Base-by-base conservation (phyloP, 108 stramenopile species). In the Bacterosira constricta region DNA sequence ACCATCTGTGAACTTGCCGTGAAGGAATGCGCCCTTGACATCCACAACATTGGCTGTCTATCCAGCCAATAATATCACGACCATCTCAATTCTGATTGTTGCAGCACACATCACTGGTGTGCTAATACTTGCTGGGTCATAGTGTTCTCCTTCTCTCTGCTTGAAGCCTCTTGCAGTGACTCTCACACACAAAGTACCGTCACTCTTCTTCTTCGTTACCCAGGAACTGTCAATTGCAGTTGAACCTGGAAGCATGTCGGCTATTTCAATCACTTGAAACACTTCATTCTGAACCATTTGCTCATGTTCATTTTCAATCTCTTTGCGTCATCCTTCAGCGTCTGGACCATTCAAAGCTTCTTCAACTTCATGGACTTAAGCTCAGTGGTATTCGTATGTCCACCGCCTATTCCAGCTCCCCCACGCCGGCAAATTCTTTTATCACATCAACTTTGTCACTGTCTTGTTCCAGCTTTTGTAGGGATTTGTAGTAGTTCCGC, bases 161-260 rank as follows among this genome's bases (percentile, higher is more conserved):
- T 53, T 10, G 34, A 73, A 64, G 13, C 66, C 66, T 55, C 66
- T 53, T 4, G 51, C n/a, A 20, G 54, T 66, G 12, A 66, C 5
- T 30, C 51, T 23, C 26, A 23, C 66, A 12, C 66, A 10, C 13
- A 21, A 37, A 17, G 23, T 17, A 12, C 57, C 54, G 32, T 68
- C 29, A 0, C 21, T 27, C n/a, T 71, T 71, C 11, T 38, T 59
- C 61, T 71, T 71, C 61, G 50, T 50, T n/a, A n/a, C n/a, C n/a
- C n/a, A n/a, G n/a, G n/a, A n/a, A n/a, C n/a, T n/a, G n/a, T n/a
- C n/a, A n/a, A 6, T 45, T 46, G 47, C 71, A 71, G 4, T 20
- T n/a, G n/a, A n/a, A n/a, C n/a, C 25, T 12, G n/a, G n/a, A n/a
- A n/a, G 6, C 10, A 3, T 5, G 1, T 11, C 37, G 38, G 23